Conservation (phyloP, 202 grass and related monocot species). For the Saccharum hybrid region DNA sequence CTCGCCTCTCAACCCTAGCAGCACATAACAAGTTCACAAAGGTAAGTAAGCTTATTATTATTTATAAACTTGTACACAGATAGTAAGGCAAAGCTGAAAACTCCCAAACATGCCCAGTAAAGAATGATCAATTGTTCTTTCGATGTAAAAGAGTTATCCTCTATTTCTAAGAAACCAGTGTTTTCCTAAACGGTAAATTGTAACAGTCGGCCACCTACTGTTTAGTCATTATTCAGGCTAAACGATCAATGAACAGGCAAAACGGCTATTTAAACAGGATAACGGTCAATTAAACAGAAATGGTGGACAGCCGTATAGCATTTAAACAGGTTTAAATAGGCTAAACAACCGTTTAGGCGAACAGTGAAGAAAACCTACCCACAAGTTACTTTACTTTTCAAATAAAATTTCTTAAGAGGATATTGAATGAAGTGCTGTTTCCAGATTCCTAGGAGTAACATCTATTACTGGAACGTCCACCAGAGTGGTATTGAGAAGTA, state of each 20-base stretch:
- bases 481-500: slow-evolving; percentile 1
- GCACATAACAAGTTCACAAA: no score
- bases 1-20: no score
- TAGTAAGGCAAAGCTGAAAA: slow-evolving; percentile 35
- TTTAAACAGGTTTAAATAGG: not conserved
- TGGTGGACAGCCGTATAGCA: not conserved
- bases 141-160: not conserved
- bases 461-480: not conserved
- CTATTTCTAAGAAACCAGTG: not conserved
- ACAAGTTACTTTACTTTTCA: slow-evolving; percentile 9
- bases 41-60: slow-evolving; percentile 7
- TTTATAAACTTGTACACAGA: slow-evolving; percentile 21
- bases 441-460: not conserved
- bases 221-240: not conserved
- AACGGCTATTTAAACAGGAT: not conserved
- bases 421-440: slow-evolving; percentile 11
- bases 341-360: not conserved
- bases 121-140: not conserved
- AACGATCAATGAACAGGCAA: not conserved
- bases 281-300: not conserved
- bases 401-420: slow-evolving; percentile 21
- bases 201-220: not conserved
- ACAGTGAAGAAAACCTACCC: not conserved
- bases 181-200: not conserved
- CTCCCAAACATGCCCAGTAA: not conserved